Evolutionary conservation across 345 rosid species (phyloP).

Genomic region (Salix viminalis): DNA sequence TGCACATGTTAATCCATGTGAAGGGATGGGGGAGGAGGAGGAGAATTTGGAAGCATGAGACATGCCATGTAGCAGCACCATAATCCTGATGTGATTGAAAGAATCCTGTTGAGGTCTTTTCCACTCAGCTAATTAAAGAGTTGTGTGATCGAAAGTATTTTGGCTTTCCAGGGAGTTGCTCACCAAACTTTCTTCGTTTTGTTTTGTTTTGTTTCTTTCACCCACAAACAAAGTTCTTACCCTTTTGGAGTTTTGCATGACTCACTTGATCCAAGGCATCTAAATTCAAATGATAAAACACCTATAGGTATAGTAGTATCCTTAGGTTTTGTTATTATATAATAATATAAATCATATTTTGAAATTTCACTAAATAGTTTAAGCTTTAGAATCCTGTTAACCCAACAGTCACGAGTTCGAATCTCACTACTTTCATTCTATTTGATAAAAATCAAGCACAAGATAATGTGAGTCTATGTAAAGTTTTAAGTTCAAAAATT

Average conservation of each 20-base stretch:
- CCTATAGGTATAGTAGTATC: background rate
- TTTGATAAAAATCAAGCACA: too few relatives aligned
- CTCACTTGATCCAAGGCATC: conserved; percentile 45
- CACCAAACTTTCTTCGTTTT: conserved; percentile 27
- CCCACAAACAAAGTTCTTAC: conserved; percentile 5
- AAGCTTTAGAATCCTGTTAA: too few relatives aligned
- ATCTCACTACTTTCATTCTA: too few relatives aligned
- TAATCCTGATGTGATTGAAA: background rate
- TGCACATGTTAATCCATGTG: conserved; percentile 22
- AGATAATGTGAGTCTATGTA: too few relatives aligned
- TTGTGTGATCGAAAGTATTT: conserved; percentile 24
- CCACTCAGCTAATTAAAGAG: background rate
- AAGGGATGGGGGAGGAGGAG: background rate
- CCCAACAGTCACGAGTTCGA: too few relatives aligned
- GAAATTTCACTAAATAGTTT: too few relatives aligned
- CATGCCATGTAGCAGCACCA: conserved; percentile 1
- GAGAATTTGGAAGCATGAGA: background rate
- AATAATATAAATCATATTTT: too few relatives aligned
- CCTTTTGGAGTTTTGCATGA: conserved; percentile 42
- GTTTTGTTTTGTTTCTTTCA: background rate
- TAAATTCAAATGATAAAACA: conserved; percentile 23
- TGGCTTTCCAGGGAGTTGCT: conserved; percentile 39
- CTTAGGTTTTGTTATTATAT: background rate
- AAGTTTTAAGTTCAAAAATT: too few relatives aligned
- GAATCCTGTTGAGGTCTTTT: background rate